Conservation (phyloP, 2,329 filamentous ascomycete genomes). For the Hypoxylon sp. region DNA sequence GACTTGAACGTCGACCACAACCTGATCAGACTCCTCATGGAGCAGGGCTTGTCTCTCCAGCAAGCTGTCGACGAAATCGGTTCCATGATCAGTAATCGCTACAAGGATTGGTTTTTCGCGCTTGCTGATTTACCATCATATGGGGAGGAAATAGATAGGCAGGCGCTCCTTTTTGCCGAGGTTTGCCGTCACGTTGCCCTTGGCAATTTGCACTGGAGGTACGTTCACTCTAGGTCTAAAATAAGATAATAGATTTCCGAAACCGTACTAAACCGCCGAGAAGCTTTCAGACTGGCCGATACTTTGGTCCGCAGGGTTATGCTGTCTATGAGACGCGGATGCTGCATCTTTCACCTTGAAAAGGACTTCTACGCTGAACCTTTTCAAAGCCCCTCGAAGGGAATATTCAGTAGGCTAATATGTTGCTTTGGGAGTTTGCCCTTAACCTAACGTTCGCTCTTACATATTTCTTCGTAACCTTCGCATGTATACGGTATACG, state of each 20-base stretch:
- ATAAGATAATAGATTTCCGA: neutral
- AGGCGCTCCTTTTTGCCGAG: conserved; percentile 34
- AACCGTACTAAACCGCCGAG: conserved; percentile 2
- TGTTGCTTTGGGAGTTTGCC: too few relatives aligned
- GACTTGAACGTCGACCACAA: conserved; percentile 36
- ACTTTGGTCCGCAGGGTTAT: conserved; percentile 34
- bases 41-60: conserved; percentile 29
- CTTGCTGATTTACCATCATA: conserved; percentile 32
- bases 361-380: too few relatives aligned
- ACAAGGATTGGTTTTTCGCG: conserved; percentile 37
- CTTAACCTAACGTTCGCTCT: too few relatives aligned
- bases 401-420: too few relatives aligned
- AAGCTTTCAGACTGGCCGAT: conserved; percentile 39
- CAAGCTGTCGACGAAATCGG: conserved; percentile 35
- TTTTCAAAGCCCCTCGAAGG: too few relatives aligned
- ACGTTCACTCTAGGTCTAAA: conserved; percentile 3
- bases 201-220: conserved; percentile 39
- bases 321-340: conserved; percentile 28
- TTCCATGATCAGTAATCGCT: conserved; percentile 30
- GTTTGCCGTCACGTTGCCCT: conserved; percentile 30
- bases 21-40: conserved; percentile 25
- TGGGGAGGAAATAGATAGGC: conserved; percentile 33
- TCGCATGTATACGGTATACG: too few relatives aligned
- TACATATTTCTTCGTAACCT: too few relatives aligned
- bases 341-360: conserved; percentile 22